Evolutionary conservation across 129 eudicot species (phyloP), one percentile per base, ranked within the genome.

Genomic region (Saposhnikovia divaricata): DNA sequence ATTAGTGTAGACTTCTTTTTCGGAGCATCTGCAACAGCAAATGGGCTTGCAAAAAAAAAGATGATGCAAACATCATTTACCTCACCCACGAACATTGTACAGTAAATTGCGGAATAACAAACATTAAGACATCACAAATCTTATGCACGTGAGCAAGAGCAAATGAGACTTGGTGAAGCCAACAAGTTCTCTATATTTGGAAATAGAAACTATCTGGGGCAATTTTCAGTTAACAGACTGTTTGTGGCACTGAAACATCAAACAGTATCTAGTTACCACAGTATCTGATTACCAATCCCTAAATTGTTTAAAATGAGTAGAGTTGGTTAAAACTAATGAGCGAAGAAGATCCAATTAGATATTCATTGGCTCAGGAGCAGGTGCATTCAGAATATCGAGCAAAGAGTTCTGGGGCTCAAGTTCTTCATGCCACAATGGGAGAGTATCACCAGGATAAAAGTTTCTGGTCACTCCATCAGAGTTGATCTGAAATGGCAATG

Each of bases 371-470:
- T 89, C 92, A 16, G 92, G 88, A 66, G 76, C 83, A 70, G 89
- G 82, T 4, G 89, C 70, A 1, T 86, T 79, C 61, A 87, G 81
- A 37, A 87, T 88, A 53, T 93, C 98, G 74, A 93, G 78, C 82
- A 91, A 78, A 6, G 98, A 93, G 72, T 89, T 87, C 57, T 89
- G 92, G n/a, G 98, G 87, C 77, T 86, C 97, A 77, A 93, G 66
- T 77, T 93, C 98, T 74, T 93, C 98, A 66, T 93, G 97, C 98
- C 98, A 93, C 66, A 93, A 77, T 11, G 97, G 93, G 53, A 88
- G 94, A 42, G 85, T 77, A 74, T 93, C 95, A 51, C 98, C 95
- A 16, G 98, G 97, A 82, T 89, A 91, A 78, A 91, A 93, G 87
- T 93, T 93, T 77, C 96, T 84, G 2, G 87, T 81, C 15, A 84